Evolutionary conservation across 2,329 filamentous ascomycete genomes (phyloP).

Genomic region (Penicillium sp.): DNA sequence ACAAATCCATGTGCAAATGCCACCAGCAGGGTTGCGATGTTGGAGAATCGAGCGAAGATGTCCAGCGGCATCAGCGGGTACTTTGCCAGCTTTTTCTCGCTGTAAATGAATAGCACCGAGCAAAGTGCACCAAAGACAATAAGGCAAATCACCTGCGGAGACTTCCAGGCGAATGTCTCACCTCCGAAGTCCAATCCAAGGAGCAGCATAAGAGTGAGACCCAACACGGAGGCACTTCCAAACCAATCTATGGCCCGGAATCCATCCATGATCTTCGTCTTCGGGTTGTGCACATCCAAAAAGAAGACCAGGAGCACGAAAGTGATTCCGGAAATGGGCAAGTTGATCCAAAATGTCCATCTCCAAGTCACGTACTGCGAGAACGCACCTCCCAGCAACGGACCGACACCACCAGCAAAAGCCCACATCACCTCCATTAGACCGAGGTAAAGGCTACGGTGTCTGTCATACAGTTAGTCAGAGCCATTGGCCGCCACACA

Average conservation of each 20-base stretch:
- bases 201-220: conserved; percentile 54
- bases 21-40: conserved; percentile 58
- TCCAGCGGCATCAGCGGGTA: conserved; percentile 70
- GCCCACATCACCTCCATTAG: conserved; percentile 58
- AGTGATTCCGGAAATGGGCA: conserved; percentile 52
- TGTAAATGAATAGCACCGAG: conserved; percentile 57
- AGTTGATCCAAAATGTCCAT: conserved; percentile 61
- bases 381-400: conserved; percentile 56
- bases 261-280: conserved; percentile 52
- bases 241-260: conserved; percentile 58
- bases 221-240: conserved; percentile 55
- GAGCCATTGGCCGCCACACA: accelerated
- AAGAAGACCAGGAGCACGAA: conserved; percentile 54
- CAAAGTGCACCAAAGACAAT: conserved; percentile 55
- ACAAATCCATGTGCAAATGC: conserved; percentile 52
- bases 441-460: conserved; percentile 53
- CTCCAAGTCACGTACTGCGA: conserved; percentile 49
- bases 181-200: conserved; percentile 59
- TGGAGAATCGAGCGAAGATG: conserved; percentile 60
- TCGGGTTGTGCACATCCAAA: conserved; percentile 58
- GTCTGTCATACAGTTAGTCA: conserved; percentile 27
- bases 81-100: conserved; percentile 64
- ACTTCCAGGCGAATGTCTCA: conserved; percentile 55
- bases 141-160: conserved; percentile 57
- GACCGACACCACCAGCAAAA: conserved; percentile 55